Evolutionary conservation across 345 rosid genomes (phyloP), one percentile per base, ranked within the genome.

Genomic region (Pugionium dolabratum): DNA sequence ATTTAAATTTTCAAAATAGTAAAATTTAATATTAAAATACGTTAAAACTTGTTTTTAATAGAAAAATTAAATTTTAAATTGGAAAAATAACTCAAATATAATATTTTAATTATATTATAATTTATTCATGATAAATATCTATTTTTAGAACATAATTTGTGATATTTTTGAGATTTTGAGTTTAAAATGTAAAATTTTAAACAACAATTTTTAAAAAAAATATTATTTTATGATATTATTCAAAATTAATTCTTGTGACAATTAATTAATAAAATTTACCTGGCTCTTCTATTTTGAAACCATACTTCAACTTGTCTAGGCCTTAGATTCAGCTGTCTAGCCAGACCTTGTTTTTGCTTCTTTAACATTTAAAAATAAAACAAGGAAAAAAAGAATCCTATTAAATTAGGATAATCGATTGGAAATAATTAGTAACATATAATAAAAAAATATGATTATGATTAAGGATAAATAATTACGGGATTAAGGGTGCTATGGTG

Each of bases 211-310:
- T 18, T 18, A 18, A 18, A 18, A 18, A 18, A 18, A 18, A 18
- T 18, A 18, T 18, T 18, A 18, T 18, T 18, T 18, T 18, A 18
- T 18, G 18, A 18, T 18, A 18, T 18, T 18, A 18, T 18, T 18
- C 18, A 18, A 18, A 35, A 48, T 5, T 9, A 33, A 26, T 9
- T 45, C 32, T 18, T 49, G 2, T 28, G 9, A 68, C 37, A 37
- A 57, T 26, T 10, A 18, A 18, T 18, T 18, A 18, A 18, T 11
- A 29, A 37, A 39, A 5, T 75, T 80, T 18, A 90, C 99, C 99
- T 91, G 73, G 97, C 99, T 85, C 99, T 85, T 48, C 99, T 84
- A 75, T 95, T 95, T 69, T 95, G 99, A 74, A 95, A 95, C 99
- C 99, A 95, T 7, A 95, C 99, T 82, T 95, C 99, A 9, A 95